Base-by-base conservation (phyloP, 805 yeast species). In the Clavispora phyllophila region DNA sequence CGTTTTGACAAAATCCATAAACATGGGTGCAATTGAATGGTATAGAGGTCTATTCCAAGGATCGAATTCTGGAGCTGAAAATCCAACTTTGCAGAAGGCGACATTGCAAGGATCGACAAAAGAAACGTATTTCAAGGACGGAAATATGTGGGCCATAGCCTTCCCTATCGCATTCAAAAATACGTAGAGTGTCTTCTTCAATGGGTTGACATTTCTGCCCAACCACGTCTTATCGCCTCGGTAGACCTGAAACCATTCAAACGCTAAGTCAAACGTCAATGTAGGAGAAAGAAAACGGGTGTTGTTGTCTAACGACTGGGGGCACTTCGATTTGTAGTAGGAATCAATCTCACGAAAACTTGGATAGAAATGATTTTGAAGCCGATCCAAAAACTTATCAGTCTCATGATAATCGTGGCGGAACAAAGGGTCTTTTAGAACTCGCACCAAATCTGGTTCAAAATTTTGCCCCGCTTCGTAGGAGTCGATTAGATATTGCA, bases 121-220 rank as follows among this genome's bases (percentile, higher is more conserved):
- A 51, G 66, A 47, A 3, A 68, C 47, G 6, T 66, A 57, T 46
- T 70, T 55, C 5, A 69, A 55, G 4, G 70, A 66, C 0, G 72
- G 51, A 17, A 63, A 53, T 1, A 64, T 57, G 36, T 68, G 65
- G 20, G 50, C 44, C 24, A 70, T 47, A 7, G 65, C 49, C 42
- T 59, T 66, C 0, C 71, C 74, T 20, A 65, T 50, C 1, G 69
- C 67, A 22, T 49, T 54, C 48, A 50, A 68, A 36, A 67, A 66
- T 28, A 68, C 53, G 42, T 62, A 63, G 37, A 67, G 57, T 4
- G 63, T 57, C 41, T 61, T 62, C 38, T 62, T 63, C 14, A 64
- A 48, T 0, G 72, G 66, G 23, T 57, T 46, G 33, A 55, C 48
- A 2, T 46, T 44, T 9, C 61, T 45, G 1, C 67, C 64, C 42